phyloP scores from a whole-genome alignment of 371 early-diverging fungal species.

The Rhizopus delemar region DNA sequence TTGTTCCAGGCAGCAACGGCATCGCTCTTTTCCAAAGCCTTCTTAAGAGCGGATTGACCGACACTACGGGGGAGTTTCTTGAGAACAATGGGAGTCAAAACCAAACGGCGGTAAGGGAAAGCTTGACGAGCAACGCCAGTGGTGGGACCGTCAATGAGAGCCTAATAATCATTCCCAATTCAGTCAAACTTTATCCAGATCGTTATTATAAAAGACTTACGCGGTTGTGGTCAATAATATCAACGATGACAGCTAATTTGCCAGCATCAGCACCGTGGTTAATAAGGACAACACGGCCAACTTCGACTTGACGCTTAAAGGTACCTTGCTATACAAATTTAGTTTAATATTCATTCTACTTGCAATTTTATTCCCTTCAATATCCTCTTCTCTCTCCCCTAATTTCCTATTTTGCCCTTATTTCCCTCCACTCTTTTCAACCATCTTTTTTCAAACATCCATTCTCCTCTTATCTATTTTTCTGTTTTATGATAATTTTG shows the following conservation, averaged over 20 bases:
- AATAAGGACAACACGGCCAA: constrained; percentile 97
- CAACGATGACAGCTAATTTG: constrained; percentile 97
- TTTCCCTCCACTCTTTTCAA: not conserved
- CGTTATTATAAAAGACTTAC: constrained; percentile 35
- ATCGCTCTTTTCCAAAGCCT: constrained; percentile 84
- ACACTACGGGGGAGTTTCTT: constrained; percentile 86
- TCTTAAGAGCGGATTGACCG: constrained; percentile 77
- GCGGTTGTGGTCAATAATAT: constrained; percentile 98
- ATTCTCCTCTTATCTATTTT: constrained; percentile 3
- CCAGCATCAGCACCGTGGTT: constrained; percentile 92
- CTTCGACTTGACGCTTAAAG: constrained; percentile 94
- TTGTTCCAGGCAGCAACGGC: constrained; percentile 78
- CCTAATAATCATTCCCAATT: constrained; percentile 48
- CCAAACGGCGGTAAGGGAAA: constrained; percentile 83
- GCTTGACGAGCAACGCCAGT: constrained; percentile 91
- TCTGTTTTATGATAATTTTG: constrained; percentile 1
- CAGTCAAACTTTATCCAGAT: not conserved
- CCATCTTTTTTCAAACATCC: constrained; percentile 1
- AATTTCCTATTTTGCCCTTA: not conserved
- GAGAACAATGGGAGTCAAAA: constrained; percentile 87
- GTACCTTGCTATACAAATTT: constrained; percentile 47
- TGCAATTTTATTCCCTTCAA: not conserved
- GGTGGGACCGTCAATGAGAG: constrained; percentile 96
- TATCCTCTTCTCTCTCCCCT: not conserved
- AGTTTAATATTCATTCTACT: constrained; percentile 3